phyloP scores from a whole-genome alignment of 2,329 filamentous ascomycete species.

The Trichoderma sp. region DNA sequence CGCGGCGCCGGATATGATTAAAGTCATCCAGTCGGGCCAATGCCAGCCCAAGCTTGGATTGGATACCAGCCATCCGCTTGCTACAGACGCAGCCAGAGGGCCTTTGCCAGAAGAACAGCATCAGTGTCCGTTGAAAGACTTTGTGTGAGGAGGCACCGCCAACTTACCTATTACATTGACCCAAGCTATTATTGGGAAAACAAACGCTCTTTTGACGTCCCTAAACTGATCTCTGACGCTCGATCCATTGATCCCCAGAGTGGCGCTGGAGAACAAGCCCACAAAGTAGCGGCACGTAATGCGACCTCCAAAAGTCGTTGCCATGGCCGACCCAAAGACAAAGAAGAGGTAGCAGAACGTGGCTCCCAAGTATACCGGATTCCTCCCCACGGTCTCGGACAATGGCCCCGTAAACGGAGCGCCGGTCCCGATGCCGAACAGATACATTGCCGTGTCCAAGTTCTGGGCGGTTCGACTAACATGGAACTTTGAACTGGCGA shows the following conservation, averaged over 20 bases:
- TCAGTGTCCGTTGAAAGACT: neutral
- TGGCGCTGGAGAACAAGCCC: conserved; percentile 45
- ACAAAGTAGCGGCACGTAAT: conserved; percentile 52
- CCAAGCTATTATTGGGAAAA: conserved; percentile 53
- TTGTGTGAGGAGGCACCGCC: neutral
- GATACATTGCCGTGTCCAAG: conserved; percentile 48
- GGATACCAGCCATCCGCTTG: conserved; percentile 1
- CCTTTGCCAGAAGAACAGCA: neutral
- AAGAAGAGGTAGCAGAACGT: conserved; percentile 51
- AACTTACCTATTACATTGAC: conserved; percentile 37
- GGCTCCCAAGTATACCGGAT: conserved; percentile 51
- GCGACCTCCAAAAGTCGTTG: conserved; percentile 49
- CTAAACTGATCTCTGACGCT: conserved; percentile 51
- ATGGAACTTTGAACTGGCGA: conserved; percentile 43
- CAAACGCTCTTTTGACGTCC: conserved; percentile 49
- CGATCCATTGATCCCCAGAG: conserved; percentile 44
- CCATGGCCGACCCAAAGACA: conserved; percentile 49
- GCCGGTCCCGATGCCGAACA: conserved; percentile 52
- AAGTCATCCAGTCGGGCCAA: conserved; percentile 3
- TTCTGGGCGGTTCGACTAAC: conserved; percentile 47
- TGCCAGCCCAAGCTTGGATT: neutral
- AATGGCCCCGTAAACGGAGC: conserved; percentile 51
- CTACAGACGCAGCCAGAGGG: neutral
- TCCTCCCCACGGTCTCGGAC: conserved; percentile 51
- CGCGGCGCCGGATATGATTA: neutral